A percentile compares a stretch with the other conserved stretches of the same genome.
Evolutionary conservation across 2,329 filamentous ascomycete species (phyloP).

Genomic region (Drechslera avenae): DNA sequence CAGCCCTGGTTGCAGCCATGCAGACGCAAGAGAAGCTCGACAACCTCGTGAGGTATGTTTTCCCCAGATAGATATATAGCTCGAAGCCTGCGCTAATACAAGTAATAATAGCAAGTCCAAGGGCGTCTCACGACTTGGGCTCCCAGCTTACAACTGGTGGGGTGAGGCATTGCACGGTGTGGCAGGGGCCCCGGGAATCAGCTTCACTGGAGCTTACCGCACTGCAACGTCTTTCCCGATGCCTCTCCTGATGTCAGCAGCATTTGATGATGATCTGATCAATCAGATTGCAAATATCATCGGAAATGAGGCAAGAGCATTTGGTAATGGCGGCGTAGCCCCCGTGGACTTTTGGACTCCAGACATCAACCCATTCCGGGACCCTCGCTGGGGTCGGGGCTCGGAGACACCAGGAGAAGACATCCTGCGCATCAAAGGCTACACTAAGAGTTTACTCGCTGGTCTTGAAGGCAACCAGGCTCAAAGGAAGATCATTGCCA

Average conservation of each 20-base stretch:
- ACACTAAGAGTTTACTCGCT: conserved; percentile 43
- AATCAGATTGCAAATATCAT: conserved; percentile 61
- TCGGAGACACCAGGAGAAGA: conserved; percentile 64
- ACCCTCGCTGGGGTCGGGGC: conserved; percentile 67
- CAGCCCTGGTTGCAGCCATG: conserved; percentile 58
- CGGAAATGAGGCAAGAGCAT: conserved; percentile 67
- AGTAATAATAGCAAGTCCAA: conserved; percentile 47
- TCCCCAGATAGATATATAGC: neutral
- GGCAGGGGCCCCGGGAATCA: conserved; percentile 59
- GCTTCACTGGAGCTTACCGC: conserved; percentile 61
- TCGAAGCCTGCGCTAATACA: conserved; percentile 51
- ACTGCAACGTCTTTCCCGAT: conserved; percentile 69
- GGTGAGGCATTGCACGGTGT: conserved; percentile 68
- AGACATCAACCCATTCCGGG: conserved; percentile 69
- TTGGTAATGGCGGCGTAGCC: conserved; percentile 63
- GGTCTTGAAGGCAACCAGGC: conserved; percentile 21
- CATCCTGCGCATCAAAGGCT: conserved; percentile 56
- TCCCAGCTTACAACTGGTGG: conserved; percentile 61
- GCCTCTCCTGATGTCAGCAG: conserved; percentile 66
- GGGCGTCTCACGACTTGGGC: conserved; percentile 61
- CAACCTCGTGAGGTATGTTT: conserved; percentile 27
- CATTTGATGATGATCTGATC: conserved; percentile 68
- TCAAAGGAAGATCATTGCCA: conserved; percentile 49
- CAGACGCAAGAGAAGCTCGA: conserved; percentile 59
- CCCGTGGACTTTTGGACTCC: conserved; percentile 66